These are phyloP conservation scores for Ceratocystis ficicola DNA, from an alignment of 2,329 filamentous ascomycete species.

Conservation along the genomic window DNA sequence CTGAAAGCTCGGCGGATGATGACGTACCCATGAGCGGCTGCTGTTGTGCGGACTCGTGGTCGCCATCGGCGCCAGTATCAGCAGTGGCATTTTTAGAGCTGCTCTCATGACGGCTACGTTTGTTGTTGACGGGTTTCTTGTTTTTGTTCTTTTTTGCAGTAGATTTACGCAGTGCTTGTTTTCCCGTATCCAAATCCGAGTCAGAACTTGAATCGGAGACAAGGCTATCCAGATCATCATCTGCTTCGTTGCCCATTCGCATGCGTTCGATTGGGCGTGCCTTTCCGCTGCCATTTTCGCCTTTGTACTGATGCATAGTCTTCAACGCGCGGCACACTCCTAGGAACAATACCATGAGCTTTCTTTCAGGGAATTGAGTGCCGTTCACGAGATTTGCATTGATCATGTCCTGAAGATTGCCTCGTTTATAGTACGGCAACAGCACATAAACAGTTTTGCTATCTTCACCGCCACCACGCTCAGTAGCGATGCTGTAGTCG, in stretches of 20 bases:
- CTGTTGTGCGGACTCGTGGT: constrained; percentile 62
- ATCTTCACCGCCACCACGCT: constrained; percentile 48
- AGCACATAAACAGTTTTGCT: constrained; percentile 94
- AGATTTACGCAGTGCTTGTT: constrained; percentile 26
- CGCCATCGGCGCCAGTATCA: constrained; percentile 43
- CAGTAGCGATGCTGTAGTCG: constrained; percentile 70
- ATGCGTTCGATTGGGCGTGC: constrained; percentile 36
- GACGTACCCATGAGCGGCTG: constrained; percentile 75
- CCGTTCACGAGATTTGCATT: constrained; percentile 98
- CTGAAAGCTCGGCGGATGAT: constrained; percentile 54
- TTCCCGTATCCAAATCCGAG: constrained; percentile 31
- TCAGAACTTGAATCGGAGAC: constrained; percentile 25
- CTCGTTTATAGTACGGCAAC: constrained; percentile 85
- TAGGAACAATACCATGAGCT: constrained; percentile 79
- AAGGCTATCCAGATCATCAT: constrained; percentile 29
- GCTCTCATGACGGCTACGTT: neutral
- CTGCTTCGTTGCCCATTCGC: constrained; percentile 39
- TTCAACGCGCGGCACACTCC: constrained; percentile 81
- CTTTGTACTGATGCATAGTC: constrained; percentile 81
- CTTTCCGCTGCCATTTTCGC: constrained; percentile 28
- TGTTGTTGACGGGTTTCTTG: neutral
- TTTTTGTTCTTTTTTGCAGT: neutral
- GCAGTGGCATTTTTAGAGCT: constrained; percentile 9
- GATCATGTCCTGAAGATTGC: constrained; percentile 95
- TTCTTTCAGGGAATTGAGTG: constrained; percentile 73